Conservation (phyloP, 2,329 filamentous ascomycete genomes). For the Cladosporium sp. region DNA sequence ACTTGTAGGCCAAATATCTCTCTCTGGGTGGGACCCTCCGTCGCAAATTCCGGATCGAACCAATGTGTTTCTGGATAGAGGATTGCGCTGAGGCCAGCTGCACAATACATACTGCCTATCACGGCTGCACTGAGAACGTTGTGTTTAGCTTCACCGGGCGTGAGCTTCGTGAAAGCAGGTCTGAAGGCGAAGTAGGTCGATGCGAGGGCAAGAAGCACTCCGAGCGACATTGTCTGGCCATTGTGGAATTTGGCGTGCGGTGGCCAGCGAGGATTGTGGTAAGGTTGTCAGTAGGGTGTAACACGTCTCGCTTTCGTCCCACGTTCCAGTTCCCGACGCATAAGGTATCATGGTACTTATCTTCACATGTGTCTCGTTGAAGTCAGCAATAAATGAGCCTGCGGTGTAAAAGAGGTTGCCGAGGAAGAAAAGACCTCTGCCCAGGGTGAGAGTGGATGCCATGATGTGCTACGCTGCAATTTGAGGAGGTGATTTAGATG, state of each 20-base stretch:
- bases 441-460: conserved; percentile 19
- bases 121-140: conserved; percentile 33
- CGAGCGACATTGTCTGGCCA: conserved; percentile 50
- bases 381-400: conserved; percentile 35
- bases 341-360: too few relatives aligned
- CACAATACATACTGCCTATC: conserved; percentile 42
- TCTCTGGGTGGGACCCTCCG: conserved; percentile 34
- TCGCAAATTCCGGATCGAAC: conserved; percentile 45
- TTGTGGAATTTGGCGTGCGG: conserved; percentile 52
- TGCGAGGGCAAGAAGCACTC: conserved; percentile 36
- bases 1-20: conserved; percentile 26
- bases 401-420: conserved; percentile 29
- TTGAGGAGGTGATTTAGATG: too few relatives aligned
- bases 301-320: too few relatives aligned
- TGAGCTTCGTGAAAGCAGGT: conserved; percentile 7
- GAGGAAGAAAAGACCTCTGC: conserved; percentile 29
- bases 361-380: conserved; percentile 40
- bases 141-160: conserved; percentile 14
- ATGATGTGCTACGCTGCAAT: background rate
- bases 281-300: too few relatives aligned
- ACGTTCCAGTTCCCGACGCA: too few relatives aligned
- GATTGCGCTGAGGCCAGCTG: conserved; percentile 41
- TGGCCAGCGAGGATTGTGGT: conserved; percentile 45
- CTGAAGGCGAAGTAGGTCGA: conserved; percentile 37
- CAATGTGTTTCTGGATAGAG: conserved; percentile 44